Evolutionary conservation across 805 yeast genomes (phyloP), one percentile per base, ranked within the genome.

Genomic region (Ogataea degrootiae): DNA sequence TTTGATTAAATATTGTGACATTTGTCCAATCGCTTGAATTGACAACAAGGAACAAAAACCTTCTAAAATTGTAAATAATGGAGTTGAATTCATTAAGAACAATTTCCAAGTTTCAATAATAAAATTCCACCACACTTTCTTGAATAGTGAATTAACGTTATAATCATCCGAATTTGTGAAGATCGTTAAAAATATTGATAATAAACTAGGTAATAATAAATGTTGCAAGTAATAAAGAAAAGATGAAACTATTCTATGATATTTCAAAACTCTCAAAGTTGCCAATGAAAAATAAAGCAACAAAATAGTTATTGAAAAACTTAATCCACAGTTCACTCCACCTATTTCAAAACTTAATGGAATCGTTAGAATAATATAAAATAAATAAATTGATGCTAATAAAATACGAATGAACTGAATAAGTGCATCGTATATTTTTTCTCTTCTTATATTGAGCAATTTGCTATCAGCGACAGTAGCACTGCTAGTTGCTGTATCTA

Each of bases 261-360:
- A 72, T 45, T 65, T 65, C 39, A 82, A 55, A 31, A 89, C 72
- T 48, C 95, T 74, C 31, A 89, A 59, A 1, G 95, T 82, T 8
- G 97, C 87, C 46, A 88, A 69, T 6, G 78, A 62, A 51, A 87
- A 83, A 66, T 90, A 91, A 45, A 85, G 67, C 39, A 78, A 70
- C 46, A 87, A 78, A 42, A 92, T 74, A 6, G 96, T 83, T 33
- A 82, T 75, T 0, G 92, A 82, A 64, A 82, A 94, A 17, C 95
- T 81, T 50, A 94, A 70, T 1, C 99, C 99, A 67, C 98, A 92
- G 47, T 80, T 75, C 17, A 83, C 76, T 1, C 98, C 97, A 9
- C 98, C 98, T 36, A 89, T 85, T 60, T 92, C 96, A 67, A 94
- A 94, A 22, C 97, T 86, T 51, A 94, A 75, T 5, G 98, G 98